Conservation (phyloP, 2,329 filamentous ascomycete species). For the Escovopsis weberi region DNA sequence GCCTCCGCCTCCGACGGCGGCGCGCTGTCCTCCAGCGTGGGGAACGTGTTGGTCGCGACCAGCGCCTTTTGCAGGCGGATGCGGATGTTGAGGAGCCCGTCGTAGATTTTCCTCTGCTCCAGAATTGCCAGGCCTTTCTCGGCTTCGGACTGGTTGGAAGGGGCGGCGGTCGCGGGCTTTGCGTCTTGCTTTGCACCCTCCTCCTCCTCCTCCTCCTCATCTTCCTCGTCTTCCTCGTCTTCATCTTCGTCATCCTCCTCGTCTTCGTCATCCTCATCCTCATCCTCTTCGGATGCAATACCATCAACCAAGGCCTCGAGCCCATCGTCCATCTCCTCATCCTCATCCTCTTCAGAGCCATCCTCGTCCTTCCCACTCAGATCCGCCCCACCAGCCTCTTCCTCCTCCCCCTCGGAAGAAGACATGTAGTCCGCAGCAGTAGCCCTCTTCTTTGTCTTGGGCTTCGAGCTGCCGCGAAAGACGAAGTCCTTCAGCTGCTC, state of each 20-base stretch:
- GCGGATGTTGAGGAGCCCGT: slow-evolving; percentile 74
- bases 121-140: slow-evolving; percentile 80
- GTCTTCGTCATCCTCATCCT: slow-evolving; percentile 21
- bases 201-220: slow-evolving; percentile 16
- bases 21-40: slow-evolving; percentile 25
- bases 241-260: slow-evolving; percentile 22
- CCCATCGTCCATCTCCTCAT: slow-evolving; percentile 20
- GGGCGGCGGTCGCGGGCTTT: slow-evolving; percentile 19
- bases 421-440: slow-evolving; percentile 46
- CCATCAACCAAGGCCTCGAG: too few species aligned
- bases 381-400: slow-evolving; percentile 16
- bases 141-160: slow-evolving; percentile 39
- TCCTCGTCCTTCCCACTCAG: slow-evolving; percentile 13
- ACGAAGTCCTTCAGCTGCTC: slow-evolving; percentile 65
- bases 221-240: slow-evolving; percentile 18
- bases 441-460: slow-evolving; percentile 26
- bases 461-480: slow-evolving; percentile 44
- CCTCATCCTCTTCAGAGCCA: slow-evolving; percentile 4
- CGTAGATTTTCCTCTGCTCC: slow-evolving; percentile 71
- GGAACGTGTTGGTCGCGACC: slow-evolving; percentile 63
- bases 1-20: slow-evolving; percentile 30
- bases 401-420: slow-evolving; percentile 26
- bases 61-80: slow-evolving; percentile 90
- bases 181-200: slow-evolving; percentile 11
- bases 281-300: slow-evolving; percentile 14